Base-by-base conservation (phyloP, 2,329 filamentous ascomycete species). In the Clonostachys byssicola region DNA sequence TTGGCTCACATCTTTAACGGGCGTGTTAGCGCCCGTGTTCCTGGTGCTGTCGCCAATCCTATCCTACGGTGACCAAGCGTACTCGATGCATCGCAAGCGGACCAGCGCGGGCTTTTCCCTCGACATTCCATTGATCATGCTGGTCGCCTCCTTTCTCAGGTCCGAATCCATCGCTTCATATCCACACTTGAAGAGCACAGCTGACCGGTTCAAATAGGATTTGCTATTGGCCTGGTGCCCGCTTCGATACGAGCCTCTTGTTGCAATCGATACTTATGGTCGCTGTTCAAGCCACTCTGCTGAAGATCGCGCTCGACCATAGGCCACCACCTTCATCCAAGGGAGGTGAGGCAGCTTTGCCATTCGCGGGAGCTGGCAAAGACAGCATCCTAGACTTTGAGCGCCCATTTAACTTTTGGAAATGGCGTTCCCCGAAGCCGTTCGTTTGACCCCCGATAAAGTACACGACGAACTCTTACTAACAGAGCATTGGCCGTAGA, bases 401-500 rank as follows among this genome's bases (percentile, higher is more conserved):
- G 51, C 73, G 88, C 20, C 88, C 88, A 1, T 92, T 84, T 61
- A 79, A 83, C 58, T 92, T 92, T 63, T 92, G 89, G 89, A 87
- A 89, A 65, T 92, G 89, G 89, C 77, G 82, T 48, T 81, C 80
- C 17, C 75, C 83, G 6, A 83, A 83, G 56, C 86, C 87, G 70
- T 85, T 62, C 50, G 78, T 73, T 35, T 40, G 12, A 40, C 23
- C 45, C 18, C 16, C 40, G 17, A 23, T 16, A 40, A 20, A 8
- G 8, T 9, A 30, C 23, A 30, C 10, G 8, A 30, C 23, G 7
- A 30, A 30, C 7, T n/a, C 36, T 3, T n/a, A 39, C 36, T 39
- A 14, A 39, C 36, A 39, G 5, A 12, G 36, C 7, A 39, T n/a
- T 42, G 18, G 13, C 18, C 16, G 39, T 52, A 85, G 81, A 52